Conservation (phyloP, 1,284 basidiomycete species). For the Vanrija sp. region DNA sequence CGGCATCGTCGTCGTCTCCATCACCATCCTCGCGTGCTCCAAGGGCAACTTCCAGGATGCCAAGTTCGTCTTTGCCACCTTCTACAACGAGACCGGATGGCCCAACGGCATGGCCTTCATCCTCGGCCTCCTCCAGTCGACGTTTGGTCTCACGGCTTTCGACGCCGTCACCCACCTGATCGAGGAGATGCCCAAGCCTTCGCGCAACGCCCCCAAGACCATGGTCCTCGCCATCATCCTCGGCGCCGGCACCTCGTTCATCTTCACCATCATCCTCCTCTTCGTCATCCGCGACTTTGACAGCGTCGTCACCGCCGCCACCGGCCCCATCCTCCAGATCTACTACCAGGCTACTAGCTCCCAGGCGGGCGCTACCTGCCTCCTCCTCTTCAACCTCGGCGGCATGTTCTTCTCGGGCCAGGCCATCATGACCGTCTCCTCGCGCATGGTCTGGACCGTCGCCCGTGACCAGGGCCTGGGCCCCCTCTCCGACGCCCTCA, state of each 20-base stretch:
- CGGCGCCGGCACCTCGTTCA: slow-evolving; percentile 26
- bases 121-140: slow-evolving; percentile 40
- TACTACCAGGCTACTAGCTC: slow-evolving; percentile 29
- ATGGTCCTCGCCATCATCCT: slow-evolving; percentile 39
- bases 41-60: slow-evolving; percentile 32
- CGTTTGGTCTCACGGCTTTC: slow-evolving; percentile 6
- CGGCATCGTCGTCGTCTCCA: slow-evolving; percentile 40
- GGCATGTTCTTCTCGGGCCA: slow-evolving; percentile 39
- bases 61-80: slow-evolving; percentile 42
- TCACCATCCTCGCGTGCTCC: slow-evolving; percentile 15
- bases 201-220: slow-evolving; percentile 27
- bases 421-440: slow-evolving; percentile 60
- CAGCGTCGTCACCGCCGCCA: slow-evolving; percentile 4
- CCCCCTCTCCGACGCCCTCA: slow-evolving; percentile 56
- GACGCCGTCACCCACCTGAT: slow-evolving; percentile 41
- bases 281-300: slow-evolving; percentile 12
- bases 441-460: slow-evolving; percentile 64
- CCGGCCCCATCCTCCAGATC: slow-evolving; percentile 13
- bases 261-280: slow-evolving; percentile 42
- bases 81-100: slow-evolving; percentile 28
- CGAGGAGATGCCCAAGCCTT: slow-evolving; percentile 36
- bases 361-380: slow-evolving; percentile 41
- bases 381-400: slow-evolving; percentile 44
- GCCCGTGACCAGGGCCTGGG: slow-evolving; percentile 61
- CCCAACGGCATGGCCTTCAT: slow-evolving; percentile 37